Evolutionary conservation across 805 yeast species (phyloP).

Genomic region (Wickerhamiella spandovensis): DNA sequence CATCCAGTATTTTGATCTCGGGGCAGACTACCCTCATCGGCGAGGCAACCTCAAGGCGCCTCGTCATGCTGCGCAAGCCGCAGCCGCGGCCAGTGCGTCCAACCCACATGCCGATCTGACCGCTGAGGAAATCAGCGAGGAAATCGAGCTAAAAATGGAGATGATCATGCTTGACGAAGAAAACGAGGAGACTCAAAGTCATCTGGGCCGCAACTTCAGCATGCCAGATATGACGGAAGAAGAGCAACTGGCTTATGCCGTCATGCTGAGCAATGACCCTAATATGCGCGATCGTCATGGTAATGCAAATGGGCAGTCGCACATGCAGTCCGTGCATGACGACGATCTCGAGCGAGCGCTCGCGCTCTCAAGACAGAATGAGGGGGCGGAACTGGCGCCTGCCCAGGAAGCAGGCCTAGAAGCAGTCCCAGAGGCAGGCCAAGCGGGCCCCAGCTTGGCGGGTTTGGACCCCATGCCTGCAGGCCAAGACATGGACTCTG

Average conservation of each 20-base stretch:
- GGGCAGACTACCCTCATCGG: conserved; percentile 15
- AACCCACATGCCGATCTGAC: background rate
- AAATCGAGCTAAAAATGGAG: conserved; percentile 17
- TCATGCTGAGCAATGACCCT: conserved; percentile 17
- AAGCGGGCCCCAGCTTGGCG: background rate
- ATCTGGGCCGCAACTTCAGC: conserved; percentile 8
- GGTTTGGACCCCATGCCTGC: background rate
- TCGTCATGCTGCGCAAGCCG: background rate
- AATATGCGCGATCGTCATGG: conserved; percentile 5
- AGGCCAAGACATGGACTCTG: conserved; percentile 1
- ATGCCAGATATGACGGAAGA: conserved; percentile 19
- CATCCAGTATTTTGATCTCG: conserved; percentile 21
- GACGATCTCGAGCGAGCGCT: conserved; percentile 19
- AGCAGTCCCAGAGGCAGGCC: no score
- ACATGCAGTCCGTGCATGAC: conserved; percentile 9
- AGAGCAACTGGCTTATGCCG: conserved; percentile 23
- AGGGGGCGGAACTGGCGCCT: background rate
- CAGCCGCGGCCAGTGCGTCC: background rate
- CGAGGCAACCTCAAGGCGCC: conserved; percentile 9
- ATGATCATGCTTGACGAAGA: conserved; percentile 17
- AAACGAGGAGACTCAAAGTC: conserved; percentile 8
- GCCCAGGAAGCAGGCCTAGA: background rate
- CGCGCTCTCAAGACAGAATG: conserved; percentile 8
- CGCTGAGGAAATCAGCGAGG: conserved; percentile 13
- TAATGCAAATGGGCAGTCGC: background rate